Base-by-base conservation (phyloP, 1,139 yeast genomes). In the Suhomyces guaymorum region DNA sequence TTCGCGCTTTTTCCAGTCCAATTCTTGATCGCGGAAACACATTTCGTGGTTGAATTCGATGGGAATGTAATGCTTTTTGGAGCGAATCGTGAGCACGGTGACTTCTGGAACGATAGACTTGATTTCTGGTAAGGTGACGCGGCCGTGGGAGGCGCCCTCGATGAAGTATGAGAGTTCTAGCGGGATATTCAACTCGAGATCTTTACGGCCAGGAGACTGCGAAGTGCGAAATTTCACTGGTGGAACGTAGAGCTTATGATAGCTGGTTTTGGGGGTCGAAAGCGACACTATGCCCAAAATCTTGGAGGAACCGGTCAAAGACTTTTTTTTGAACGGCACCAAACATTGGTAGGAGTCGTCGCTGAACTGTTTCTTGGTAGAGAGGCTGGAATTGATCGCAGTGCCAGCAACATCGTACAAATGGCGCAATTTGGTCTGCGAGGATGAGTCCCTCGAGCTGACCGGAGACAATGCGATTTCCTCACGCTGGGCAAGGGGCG, bases 1-100 rank as follows among this genome's bases (percentile, higher is more conserved):
- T n/a, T 58, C 67, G 6, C 52, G 48, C 25, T 46, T 39, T 22
- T 52, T 58, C 15, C 39, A 38, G 8, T 55, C 59, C 6, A 59
- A 54, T 16, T 47, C 52, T 27, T 54, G 52, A 26, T 50, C 54
- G 7, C 47, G 33, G 41, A 59, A 65, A 10, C 70, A 51, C 52
- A 67, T 55, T 27, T 62, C 67, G 42, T 67, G 73, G 42, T 62
- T 64, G 33, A 70, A 54, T 39, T 70, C 75, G 12, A 70, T 42
- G 1, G 75, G 75, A 13, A 70, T 59, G 9, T 58, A 55, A 18
- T 49, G 42, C 29, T 56, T 55, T 8, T 54, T 52, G 2, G 73
- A 61, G 26, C 59, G 48, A 10, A 68, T 43, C 1, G 73, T 63
- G 10, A 61, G 43, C 1, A 57, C 69, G 8, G 57, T 59, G 28